phyloP scores from a whole-genome alignment of 805 yeast species.

The Wickerhamiella alocasiicola region DNA sequence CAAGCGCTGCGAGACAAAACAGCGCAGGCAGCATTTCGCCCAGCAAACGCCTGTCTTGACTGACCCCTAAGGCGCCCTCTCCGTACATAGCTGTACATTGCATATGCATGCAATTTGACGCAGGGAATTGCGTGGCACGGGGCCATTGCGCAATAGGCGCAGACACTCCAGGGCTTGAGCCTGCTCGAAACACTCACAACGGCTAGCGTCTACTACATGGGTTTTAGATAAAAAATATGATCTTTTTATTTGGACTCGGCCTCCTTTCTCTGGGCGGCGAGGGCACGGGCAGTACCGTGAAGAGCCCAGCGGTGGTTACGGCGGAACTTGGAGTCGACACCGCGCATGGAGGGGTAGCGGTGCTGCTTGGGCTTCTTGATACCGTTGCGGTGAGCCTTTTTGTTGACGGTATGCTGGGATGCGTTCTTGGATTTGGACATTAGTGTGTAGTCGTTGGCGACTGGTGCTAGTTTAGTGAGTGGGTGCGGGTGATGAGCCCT shows the following conservation, averaged over 20 bases:
- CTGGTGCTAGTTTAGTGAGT: slow-evolving; percentile 3
- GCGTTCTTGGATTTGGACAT: slow-evolving; percentile 99
- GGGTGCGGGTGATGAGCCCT: slow-evolving; percentile 2
- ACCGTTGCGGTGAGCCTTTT: slow-evolving; percentile 99
- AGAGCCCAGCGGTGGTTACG: slow-evolving; percentile 99
- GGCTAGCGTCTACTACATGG: slow-evolving; percentile 5
- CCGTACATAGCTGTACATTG: no score
- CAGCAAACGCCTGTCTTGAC: no score
- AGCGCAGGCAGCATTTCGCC: no score
- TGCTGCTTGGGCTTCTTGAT: slow-evolving; percentile 97
- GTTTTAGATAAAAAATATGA: slow-evolving; percentile 2
- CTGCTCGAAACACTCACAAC: not conserved
- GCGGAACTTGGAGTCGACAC: slow-evolving; percentile 98
- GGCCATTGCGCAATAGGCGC: no score
- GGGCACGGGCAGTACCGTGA: slow-evolving; percentile 92
- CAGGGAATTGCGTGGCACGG: no score
- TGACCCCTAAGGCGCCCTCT: no score
- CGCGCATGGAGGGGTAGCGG: slow-evolving; percentile 97
- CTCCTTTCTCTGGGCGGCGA: slow-evolving; percentile 55
- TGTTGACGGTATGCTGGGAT: slow-evolving; percentile 99
- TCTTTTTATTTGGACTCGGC: not conserved
- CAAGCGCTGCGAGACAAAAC: no score
- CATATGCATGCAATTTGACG: no score
- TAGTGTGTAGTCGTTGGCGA: slow-evolving; percentile 15
- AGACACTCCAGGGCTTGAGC: no score